These are phyloP conservation scores for Xerocomus brunneocitrinus DNA, from an alignment of 768 basidiomycete species.

Conservation along the genomic window DNA sequence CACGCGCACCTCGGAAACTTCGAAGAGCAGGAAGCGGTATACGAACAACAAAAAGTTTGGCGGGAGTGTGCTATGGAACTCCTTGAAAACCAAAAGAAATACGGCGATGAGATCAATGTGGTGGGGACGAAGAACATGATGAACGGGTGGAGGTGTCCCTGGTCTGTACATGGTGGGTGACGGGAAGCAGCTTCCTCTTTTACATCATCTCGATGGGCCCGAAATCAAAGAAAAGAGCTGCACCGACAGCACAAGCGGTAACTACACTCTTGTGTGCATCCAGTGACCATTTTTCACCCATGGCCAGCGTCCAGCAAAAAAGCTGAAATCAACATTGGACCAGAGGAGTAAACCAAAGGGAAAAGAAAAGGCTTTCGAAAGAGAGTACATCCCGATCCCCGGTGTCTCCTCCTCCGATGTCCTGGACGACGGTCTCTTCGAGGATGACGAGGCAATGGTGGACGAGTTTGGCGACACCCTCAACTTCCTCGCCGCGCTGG, in stretches of 20 bases:
- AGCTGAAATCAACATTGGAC: constrained; percentile 47
- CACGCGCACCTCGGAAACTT: constrained; percentile 59
- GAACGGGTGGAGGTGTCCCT: constrained; percentile 55
- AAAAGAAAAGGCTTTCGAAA: constrained; percentile 59
- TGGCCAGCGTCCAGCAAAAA: constrained; percentile 49
- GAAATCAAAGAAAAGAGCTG: constrained; percentile 32
- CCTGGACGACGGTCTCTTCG: constrained; percentile 47
- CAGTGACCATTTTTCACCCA: background rate
- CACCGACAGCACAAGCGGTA: constrained; percentile 30
- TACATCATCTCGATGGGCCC: constrained; percentile 21
- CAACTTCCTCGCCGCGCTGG: constrained; percentile 66
- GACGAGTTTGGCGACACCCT: constrained; percentile 58
- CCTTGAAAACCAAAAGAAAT: constrained; percentile 59
- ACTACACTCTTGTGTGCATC: background rate
- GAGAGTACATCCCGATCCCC: constrained; percentile 62
- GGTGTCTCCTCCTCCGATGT: background rate
- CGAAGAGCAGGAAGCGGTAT: constrained; percentile 61
- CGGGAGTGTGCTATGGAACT: constrained; percentile 52
- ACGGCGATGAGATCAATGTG: constrained; percentile 67
- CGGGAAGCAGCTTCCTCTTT: constrained; percentile 25
- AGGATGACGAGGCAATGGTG: constrained; percentile 64
- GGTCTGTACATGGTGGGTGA: constrained; percentile 21
- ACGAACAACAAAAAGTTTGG: constrained; percentile 56
- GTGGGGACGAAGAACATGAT: constrained; percentile 70
- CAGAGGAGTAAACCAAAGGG: constrained; percentile 37